A percentile compares a stretch with the other conserved stretches of the same genome.
Conservation (phyloP, 768 basidiomycete genomes). For the Phlebiopsis flavidoalba region DNA sequence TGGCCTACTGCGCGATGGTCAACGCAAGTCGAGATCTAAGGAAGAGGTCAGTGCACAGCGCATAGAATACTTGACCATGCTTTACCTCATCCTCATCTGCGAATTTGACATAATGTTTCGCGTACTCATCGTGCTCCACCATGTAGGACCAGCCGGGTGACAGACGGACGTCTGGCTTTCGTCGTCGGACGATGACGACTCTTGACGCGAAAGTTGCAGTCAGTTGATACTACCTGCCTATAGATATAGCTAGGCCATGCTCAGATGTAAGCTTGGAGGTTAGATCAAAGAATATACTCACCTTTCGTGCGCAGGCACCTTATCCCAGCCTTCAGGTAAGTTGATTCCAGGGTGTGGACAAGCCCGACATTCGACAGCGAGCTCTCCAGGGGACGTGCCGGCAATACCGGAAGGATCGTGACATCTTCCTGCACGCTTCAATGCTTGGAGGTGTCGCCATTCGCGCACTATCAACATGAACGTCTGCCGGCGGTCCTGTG, state of each 20-base stretch:
- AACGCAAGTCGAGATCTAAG: background rate
- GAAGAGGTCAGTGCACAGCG: background rate
- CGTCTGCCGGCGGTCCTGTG: background rate
- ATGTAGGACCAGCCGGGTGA: no score
- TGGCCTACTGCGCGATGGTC: background rate
- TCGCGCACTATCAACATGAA: background rate
- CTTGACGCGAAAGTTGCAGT: no score
- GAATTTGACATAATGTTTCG: background rate
- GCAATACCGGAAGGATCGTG: conserved; percentile 16
- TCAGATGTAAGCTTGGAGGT: no score
- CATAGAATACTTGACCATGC: background rate
- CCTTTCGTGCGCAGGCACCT: conserved; percentile 5
- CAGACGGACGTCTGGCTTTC: no score
- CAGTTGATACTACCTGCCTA: no score
- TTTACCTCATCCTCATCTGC: background rate
- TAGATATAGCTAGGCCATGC: no score
- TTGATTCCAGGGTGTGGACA: conserved; percentile 22
- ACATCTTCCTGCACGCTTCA: conserved; percentile 18
- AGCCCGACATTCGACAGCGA: conserved; percentile 20
- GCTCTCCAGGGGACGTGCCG: conserved; percentile 8
- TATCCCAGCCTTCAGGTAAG: conserved; percentile 16
- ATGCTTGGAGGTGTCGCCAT: conserved; percentile 10
- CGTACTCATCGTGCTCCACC: no score
- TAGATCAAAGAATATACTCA: no score
- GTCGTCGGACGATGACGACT: no score